Evolutionary conservation across 139 green algal genomes (phyloP), one percentile per base, ranked within the genome.

Genomic region (Nannochloris sp.): DNA sequence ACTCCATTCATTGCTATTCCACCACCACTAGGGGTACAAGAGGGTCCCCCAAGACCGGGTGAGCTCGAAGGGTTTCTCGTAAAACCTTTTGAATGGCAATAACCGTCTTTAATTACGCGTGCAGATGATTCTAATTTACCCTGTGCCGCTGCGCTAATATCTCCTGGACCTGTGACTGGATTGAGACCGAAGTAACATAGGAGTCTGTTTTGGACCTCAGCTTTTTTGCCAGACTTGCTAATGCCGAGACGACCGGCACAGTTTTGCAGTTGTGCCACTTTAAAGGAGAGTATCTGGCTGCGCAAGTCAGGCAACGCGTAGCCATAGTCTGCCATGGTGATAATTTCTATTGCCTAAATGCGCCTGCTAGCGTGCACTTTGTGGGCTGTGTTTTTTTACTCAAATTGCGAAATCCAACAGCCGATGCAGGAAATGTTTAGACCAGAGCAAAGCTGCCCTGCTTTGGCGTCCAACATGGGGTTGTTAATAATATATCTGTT

Each of bases 181-280:
- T n/a, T n/a, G n/a, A n/a, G n/a, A n/a, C 72, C 75, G n/a, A 81
- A 44, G 44, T 69, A 81, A 14, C 57, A 45, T 0, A 81, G 24
- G 15, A 83, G 37, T 34, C 76, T 68, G 25, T 39, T 36, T 47
- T 75, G 68, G 13, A 75, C 36, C 4, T 77, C 64, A 27, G 48
- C 34, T 8, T 59, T 8, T 9, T 10, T 27, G 19, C 48, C 9
- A 10, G 48, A 30, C 30, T 83, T 89, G 1, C 44, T 54, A 54
- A 89, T 14, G 6, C 74, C 70, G 6, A 91, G 63, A 5, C 70
- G 57, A 24, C 83, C 66, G 3, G 84, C 59, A 29, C 75, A 79
- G 35, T 80, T 66, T 23, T 76, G 64, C 32, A 88, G 59, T 54
- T 91, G 81, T 3, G 39, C 46, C 13, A 79, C 38, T 4, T 76